Base-by-base conservation (phyloP, 1,139 yeast genomes). In the Hansenula sp. region DNA sequence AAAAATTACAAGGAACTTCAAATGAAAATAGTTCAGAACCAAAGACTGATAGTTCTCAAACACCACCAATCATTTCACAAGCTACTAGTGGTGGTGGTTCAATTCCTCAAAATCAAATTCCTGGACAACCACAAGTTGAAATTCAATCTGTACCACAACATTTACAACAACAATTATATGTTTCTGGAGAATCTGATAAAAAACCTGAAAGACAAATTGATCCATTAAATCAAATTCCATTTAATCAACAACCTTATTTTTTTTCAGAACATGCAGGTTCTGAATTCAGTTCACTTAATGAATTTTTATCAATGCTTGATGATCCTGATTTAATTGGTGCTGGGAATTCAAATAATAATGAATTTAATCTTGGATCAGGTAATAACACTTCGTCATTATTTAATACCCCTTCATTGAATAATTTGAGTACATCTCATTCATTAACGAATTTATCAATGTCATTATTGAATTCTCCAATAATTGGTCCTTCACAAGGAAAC, bases 251-350 rank as follows among this genome's bases (percentile, higher is more conserved):
- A 48, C 89, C 95, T 0, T 77, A 84, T 42, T 88, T 88, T 63
- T 85, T 79, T 50, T 84, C 95, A 1, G 96, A 89, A 56, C 95
- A 88, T 60, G 96, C 95, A 0, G 96, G 95, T 3, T 82, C 94
- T 34, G 97, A 90, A 64, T 89, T 90, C 58, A 82, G 90, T 47
- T 88, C 96, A 1, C 69, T 90, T 50, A 89, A 88, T 50, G 97
- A 89, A 57, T 90, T 90, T 55, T 66, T 90, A 41, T 81, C 92
- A 3, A 87, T 90, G 88, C 78, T 90, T 38, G 96, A 89, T 55
- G 96, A 88, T 57, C 89, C 95, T 0, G 56, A 51, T 22, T 29
- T 53, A 19, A 48, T 48, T 9, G 46, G 45, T 10, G 38, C 36
- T 19, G 34, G n/a, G 7, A 29, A 32, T 24, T 25, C 14, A 30